phyloP scores from a whole-genome alignment of 164 flowering plant species.

The Aristolochia californica region DNA sequence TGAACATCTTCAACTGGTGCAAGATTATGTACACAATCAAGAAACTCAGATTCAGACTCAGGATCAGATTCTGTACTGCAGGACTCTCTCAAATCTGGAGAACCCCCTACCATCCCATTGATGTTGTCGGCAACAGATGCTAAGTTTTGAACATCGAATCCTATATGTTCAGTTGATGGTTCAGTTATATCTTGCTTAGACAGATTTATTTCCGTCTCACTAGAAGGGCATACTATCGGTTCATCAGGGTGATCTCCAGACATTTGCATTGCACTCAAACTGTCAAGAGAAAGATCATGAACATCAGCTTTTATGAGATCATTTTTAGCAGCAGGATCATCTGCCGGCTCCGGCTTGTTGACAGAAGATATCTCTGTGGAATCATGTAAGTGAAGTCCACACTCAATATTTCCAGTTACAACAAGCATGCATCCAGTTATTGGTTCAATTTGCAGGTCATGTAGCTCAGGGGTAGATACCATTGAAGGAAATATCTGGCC shows the following conservation, averaged over 20 bases:
- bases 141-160: conserved; percentile 8
- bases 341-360: not conserved
- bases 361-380: conserved; percentile 11
- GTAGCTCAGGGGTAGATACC: not conserved
- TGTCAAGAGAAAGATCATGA: conserved; percentile 3
- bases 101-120: conserved; percentile 5
- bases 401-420: conserved; percentile 5
- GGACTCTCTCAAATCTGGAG: conserved; percentile 1
- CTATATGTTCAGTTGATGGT: conserved; percentile 3
- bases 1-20: not conserved
- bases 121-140: conserved; percentile 1
- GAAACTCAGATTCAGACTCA: conserved; percentile 2
- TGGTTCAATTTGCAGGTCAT: not conserved
- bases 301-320: conserved; percentile 4
- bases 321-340: conserved; percentile 8
- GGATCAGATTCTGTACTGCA: conserved; percentile 6
- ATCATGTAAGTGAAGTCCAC: conserved; percentile 4
- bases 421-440: conserved; percentile 1
- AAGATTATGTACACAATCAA: conserved; percentile 4
- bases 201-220: conserved; percentile 2
- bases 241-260: conserved; percentile 4
- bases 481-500: too few species aligned
- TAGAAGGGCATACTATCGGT: conserved; percentile 10
- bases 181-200: conserved; percentile 9
- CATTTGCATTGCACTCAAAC: conserved; percentile 9